Evolutionary conservation across 768 basidiomycete species (phyloP).

Genomic region (Kwoniella dejecticola): DNA sequence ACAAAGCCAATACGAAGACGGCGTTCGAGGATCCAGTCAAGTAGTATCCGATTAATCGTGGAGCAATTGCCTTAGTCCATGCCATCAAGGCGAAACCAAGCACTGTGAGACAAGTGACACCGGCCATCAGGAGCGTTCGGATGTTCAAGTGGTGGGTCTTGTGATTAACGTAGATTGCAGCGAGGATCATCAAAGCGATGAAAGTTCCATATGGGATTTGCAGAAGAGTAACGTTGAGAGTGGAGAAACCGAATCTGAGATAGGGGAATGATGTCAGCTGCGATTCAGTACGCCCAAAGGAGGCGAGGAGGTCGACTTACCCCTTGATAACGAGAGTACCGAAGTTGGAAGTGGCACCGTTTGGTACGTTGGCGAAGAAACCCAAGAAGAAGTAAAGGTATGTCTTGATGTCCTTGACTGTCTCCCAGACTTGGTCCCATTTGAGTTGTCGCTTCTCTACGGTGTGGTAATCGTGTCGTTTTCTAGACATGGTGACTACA

Average conservation of each 20-base stretch:
- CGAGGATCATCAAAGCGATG: conserved; percentile 38
- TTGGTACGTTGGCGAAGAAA: conserved; percentile 49
- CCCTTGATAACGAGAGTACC: conserved; percentile 42
- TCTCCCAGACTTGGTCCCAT: conserved; percentile 42
- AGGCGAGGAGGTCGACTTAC: too few species aligned
- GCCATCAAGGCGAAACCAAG: conserved; percentile 43
- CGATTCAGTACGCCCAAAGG: conserved; percentile 28
- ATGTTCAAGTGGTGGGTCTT: conserved; percentile 37
- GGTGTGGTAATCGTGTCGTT: conserved; percentile 52
- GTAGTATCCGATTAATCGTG: conserved; percentile 43
- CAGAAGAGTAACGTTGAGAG: conserved; percentile 34
- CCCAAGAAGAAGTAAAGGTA: conserved; percentile 54
- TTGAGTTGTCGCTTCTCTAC: conserved; percentile 50
- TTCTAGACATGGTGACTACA: conserved; percentile 48
- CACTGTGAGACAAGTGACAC: conserved; percentile 33
- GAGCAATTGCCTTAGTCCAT: conserved; percentile 36
- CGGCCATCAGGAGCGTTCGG: conserved; percentile 43
- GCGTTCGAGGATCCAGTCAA: conserved; percentile 48
- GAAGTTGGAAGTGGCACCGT: conserved; percentile 46
- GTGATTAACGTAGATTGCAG: conserved; percentile 39
- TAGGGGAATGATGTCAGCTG: too few species aligned
- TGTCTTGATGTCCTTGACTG: conserved; percentile 44
- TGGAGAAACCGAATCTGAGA: conserved; percentile 16
- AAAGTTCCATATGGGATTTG: conserved; percentile 46
- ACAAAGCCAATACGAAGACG: conserved; percentile 44